A percentile compares a stretch with the other conserved stretches of the same genome.
Conservation (phyloP, 2,329 filamentous ascomycete genomes). For the Phaeosphaeriaceae sp. region DNA sequence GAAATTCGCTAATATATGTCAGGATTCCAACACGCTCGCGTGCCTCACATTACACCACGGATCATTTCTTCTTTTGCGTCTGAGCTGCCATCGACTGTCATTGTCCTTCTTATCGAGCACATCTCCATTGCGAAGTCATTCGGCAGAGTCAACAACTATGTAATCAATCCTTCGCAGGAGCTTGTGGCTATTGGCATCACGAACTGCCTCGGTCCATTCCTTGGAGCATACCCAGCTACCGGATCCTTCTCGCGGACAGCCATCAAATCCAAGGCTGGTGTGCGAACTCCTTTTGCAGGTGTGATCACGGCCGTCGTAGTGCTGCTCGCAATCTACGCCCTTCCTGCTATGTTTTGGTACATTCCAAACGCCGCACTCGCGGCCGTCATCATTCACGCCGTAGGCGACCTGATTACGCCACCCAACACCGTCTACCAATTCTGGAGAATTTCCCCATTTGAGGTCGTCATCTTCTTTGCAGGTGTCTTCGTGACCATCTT, state of each 20-base stretch:
- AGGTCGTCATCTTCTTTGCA: slow-evolving; percentile 90
- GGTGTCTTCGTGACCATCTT: slow-evolving; percentile 93
- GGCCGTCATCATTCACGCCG: slow-evolving; percentile 94
- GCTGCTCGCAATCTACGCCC: slow-evolving; percentile 85
- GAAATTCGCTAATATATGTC: slow-evolving; percentile 8
- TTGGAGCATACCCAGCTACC: slow-evolving; percentile 90
- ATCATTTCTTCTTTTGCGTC: slow-evolving; percentile 73
- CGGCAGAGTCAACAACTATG: slow-evolving; percentile 93
- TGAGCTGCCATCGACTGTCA: slow-evolving; percentile 83
- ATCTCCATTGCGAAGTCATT: slow-evolving; percentile 98
- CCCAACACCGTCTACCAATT: slow-evolving; percentile 94
- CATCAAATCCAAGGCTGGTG: slow-evolving; percentile 96
- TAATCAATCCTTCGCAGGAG: slow-evolving; percentile 95
- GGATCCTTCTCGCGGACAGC: slow-evolving; percentile 96
- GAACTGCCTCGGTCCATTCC: slow-evolving; percentile 87
- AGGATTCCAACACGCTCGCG: slow-evolving; percentile 76
- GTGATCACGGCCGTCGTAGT: slow-evolving; percentile 87
- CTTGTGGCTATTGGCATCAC: slow-evolving; percentile 91
- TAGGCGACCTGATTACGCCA: slow-evolving; percentile 89
- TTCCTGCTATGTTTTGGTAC: slow-evolving; percentile 92
- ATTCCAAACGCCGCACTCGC: slow-evolving; percentile 83
- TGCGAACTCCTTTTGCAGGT: slow-evolving; percentile 88
- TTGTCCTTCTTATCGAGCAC: slow-evolving; percentile 94
- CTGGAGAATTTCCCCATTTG: slow-evolving; percentile 89
- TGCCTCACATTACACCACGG: slow-evolving; percentile 70